Conservation (phyloP, 2,329 filamentous ascomycete species). For the Pseudopithomyces maydicus region DNA sequence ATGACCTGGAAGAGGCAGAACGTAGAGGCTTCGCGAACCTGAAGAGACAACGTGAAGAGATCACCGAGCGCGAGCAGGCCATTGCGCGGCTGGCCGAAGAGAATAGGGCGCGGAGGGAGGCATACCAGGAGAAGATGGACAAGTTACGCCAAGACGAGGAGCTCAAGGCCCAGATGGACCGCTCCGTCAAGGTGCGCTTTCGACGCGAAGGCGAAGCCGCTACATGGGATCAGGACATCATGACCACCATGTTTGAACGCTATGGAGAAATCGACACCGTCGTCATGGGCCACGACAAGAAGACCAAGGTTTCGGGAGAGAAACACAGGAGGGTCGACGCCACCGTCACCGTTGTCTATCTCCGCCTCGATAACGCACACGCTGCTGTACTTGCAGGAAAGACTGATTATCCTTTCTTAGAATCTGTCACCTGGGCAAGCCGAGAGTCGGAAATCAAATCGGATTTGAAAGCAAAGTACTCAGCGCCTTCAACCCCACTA, state of each 20-base stretch:
- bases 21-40: constrained; percentile 46
- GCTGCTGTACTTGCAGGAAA: constrained; percentile 60
- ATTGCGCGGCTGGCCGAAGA: constrained; percentile 52
- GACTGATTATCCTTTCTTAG: constrained; percentile 54
- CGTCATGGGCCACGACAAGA: constrained; percentile 62
- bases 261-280: constrained; percentile 64
- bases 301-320: constrained; percentile 53
- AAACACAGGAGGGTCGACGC: constrained; percentile 58
- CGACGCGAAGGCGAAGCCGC: constrained; percentile 52
- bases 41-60: constrained; percentile 55
- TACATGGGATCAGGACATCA: constrained; percentile 52
- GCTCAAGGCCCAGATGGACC: constrained; percentile 55
- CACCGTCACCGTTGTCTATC: constrained; percentile 61
- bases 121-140: constrained; percentile 58
- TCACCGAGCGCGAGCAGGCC: constrained; percentile 64
- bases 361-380: constrained; percentile 62
- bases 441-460: constrained; percentile 56
- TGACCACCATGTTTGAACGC: constrained; percentile 54
- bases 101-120: constrained; percentile 60
- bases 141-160: constrained; percentile 59
- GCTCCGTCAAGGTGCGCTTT: constrained; percentile 64
- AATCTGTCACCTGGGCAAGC: constrained; percentile 61
- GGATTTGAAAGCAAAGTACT: constrained; percentile 17
- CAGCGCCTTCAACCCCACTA: constrained; percentile 37
- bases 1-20: constrained; percentile 83